Evolutionary conservation across 352 stramenopile species (phyloP).

Genomic region (Globisporangium splendens): DNA sequence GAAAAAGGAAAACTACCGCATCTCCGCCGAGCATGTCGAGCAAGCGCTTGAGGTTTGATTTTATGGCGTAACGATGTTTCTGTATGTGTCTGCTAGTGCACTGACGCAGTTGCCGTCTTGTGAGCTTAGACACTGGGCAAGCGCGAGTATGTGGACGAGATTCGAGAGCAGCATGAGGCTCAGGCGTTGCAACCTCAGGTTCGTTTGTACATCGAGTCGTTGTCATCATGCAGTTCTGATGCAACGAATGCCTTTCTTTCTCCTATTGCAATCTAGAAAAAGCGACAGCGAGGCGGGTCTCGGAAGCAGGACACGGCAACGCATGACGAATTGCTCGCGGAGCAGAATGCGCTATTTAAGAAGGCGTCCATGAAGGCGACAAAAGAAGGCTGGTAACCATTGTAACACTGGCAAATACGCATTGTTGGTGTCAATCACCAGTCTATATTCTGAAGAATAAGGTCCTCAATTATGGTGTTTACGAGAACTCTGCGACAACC

Average conservation of each 20-base stretch:
- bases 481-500: slow-evolving; percentile 67
- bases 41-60: slow-evolving; percentile 43
- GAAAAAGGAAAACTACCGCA: slow-evolving; percentile 70
- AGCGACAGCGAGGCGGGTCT: slow-evolving; percentile 36
- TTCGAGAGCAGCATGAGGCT: slow-evolving; percentile 28
- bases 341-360: slow-evolving; percentile 75
- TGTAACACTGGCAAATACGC: no score
- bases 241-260: not conserved
- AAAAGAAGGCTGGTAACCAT: slow-evolving; percentile 55
- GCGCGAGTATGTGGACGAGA: slow-evolving; percentile 25
- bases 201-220: not conserved
- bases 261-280: slow-evolving; percentile 25
- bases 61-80: not conserved
- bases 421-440: not conserved
- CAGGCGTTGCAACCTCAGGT: slow-evolving; percentile 28
- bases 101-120: not conserved
- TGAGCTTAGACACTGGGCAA: slow-evolving; percentile 37
- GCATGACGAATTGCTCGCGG: slow-evolving; percentile 58
- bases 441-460: no score
- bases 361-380: slow-evolving; percentile 55
- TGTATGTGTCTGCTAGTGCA: slow-evolving; percentile 9
- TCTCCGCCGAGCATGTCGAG: slow-evolving; percentile 53
- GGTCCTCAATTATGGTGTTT: slow-evolving; percentile 1
- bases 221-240: not conserved
- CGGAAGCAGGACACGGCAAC: slow-evolving; percentile 35